Percentiles rank a stretch among this genome's conserved stretches.
Conservation (phyloP, 495 filamentous ascomycete genomes). For the Lindgomyces ingoldianus region DNA sequence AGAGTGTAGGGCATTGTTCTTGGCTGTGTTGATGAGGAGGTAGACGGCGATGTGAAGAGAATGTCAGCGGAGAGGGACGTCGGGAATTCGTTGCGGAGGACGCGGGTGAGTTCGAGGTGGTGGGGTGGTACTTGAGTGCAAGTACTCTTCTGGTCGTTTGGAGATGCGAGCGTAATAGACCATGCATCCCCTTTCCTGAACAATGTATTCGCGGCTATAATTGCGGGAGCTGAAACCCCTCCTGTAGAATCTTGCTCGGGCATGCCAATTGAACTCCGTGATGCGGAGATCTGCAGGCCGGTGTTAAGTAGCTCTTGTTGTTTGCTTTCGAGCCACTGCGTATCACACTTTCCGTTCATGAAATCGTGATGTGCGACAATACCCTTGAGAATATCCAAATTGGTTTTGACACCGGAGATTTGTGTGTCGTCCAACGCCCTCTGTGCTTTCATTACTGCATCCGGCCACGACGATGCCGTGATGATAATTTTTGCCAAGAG, state of each 20-base stretch:
- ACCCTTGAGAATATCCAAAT: conserved; percentile 54
- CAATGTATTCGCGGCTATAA: conserved; percentile 45
- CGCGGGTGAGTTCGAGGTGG: conserved; percentile 56
- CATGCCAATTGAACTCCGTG: conserved; percentile 7
- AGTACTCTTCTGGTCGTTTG: conserved; percentile 12
- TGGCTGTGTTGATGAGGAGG: conserved; percentile 23
- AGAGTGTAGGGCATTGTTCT: conserved; percentile 47
- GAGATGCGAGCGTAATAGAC: conserved; percentile 53
- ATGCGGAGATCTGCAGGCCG: conserved; percentile 30
- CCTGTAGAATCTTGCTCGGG: neutral
- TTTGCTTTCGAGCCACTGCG: conserved; percentile 58
- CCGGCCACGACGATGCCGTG: conserved; percentile 55
- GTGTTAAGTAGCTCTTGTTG: conserved; percentile 47
- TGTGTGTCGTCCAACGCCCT: conserved; percentile 57
- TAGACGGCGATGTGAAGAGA: conserved; percentile 52
- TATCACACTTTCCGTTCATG: conserved; percentile 50
- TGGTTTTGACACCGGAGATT: conserved; percentile 59
- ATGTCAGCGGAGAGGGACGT: conserved; percentile 56
- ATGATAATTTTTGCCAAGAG: conserved; percentile 64
- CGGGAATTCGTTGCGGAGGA: conserved; percentile 62
- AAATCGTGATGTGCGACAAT: conserved; percentile 56
- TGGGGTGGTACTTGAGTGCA: conserved; percentile 30
- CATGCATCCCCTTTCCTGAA: conserved; percentile 61
- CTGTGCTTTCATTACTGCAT: conserved; percentile 54
- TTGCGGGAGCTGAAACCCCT: neutral